These are phyloP conservation scores for Starmerella floris DNA, from an alignment of 805 yeast genomes.

Conservation along the genomic window DNA sequence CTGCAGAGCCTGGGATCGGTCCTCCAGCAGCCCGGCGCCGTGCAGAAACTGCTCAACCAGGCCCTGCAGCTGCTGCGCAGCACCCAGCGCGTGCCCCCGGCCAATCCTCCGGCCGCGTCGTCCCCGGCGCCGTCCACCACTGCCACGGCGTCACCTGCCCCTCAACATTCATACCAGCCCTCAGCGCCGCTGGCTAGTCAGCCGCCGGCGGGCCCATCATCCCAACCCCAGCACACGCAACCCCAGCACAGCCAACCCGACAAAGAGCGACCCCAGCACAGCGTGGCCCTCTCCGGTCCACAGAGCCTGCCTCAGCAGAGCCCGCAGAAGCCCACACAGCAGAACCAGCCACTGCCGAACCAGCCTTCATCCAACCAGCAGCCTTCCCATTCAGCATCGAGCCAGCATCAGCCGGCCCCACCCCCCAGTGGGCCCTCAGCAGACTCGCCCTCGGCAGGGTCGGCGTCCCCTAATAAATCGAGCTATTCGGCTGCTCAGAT, in stretches of 20 bases:
- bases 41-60: constrained; percentile 15
- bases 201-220: not conserved
- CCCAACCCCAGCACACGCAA: not conserved
- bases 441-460: too few relatives aligned
- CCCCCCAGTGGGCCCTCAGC: too few relatives aligned
- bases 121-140: not conserved
- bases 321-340: not conserved
- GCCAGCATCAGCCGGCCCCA: too few relatives aligned
- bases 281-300: too few relatives aligned
- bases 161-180: not conserved
- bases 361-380: not conserved
- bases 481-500: not conserved
- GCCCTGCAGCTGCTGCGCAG: constrained; percentile 17
- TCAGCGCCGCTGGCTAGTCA: not conserved
- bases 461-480: too few relatives aligned
- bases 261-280: not conserved
- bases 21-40: constrained; percentile 19
- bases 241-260: not conserved
- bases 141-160: too few relatives aligned
- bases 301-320: not conserved
- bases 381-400: not conserved
- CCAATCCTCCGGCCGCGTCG: not conserved
- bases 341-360: not conserved
- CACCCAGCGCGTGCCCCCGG: constrained; percentile 20
- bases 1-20: constrained; percentile 18